Conservation (phyloP, 1,139 yeast species). For the Wickerhamomyces sp. region DNA sequence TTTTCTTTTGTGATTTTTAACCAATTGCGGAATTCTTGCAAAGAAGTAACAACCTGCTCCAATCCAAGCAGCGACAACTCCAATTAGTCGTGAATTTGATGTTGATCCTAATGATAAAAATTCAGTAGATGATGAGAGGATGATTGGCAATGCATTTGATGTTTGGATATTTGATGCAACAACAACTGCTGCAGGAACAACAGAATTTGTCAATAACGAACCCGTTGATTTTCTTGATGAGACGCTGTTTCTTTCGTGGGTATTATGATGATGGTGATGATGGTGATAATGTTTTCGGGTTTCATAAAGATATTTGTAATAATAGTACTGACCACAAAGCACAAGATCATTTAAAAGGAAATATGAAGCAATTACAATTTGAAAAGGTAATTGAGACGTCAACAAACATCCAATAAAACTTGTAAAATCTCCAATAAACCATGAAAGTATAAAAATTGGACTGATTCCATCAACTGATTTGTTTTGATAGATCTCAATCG, state of each 20-base stretch:
- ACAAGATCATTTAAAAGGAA: constrained; percentile 69
- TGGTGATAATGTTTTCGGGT: constrained; percentile 28
- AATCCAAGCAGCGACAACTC: constrained; percentile 68
- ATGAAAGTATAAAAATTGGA: constrained; percentile 63
- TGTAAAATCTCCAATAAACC: constrained; percentile 84
- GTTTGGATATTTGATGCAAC: constrained; percentile 17
- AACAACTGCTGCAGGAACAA: constrained; percentile 18
- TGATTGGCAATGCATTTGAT: constrained; percentile 14
- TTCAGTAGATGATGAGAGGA: constrained; percentile 17
- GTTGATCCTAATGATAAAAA: too few species aligned
- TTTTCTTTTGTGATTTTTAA: constrained; percentile 67
- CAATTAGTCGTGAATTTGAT: constrained; percentile 27
- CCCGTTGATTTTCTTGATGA: constrained; percentile 1
- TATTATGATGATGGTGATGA: constrained; percentile 21
- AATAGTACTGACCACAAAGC: constrained; percentile 71
- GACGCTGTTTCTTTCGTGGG: constrained; percentile 23
- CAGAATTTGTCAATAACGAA: constrained; percentile 16
- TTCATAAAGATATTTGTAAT: constrained; percentile 44
- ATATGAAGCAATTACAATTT: constrained; percentile 66
- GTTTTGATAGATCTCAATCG: constrained; percentile 63
- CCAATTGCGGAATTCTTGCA: constrained; percentile 82
- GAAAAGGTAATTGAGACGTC: constrained; percentile 75
- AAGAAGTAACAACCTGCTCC: constrained; percentile 72
- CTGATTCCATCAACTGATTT: constrained; percentile 88
- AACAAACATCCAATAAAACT: constrained; percentile 76